A percentile compares a stretch with the other conserved stretches of the same genome.
Conservation (phyloP, 228 moss, liverwort and hornwort species). For the Sphagnum fallax region DNA sequence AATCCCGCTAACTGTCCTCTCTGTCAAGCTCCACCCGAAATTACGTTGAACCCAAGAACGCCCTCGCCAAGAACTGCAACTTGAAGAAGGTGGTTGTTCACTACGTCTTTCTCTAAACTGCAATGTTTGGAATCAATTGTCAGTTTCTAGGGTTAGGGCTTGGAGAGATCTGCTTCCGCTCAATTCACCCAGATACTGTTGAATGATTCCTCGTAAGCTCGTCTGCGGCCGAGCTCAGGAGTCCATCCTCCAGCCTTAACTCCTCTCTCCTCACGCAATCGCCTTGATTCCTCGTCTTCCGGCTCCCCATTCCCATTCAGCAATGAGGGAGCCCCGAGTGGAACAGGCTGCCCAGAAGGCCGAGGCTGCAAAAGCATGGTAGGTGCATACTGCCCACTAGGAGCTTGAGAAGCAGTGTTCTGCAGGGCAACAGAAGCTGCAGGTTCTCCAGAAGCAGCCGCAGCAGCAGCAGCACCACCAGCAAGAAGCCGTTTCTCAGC, state of each 20-base stretch:
- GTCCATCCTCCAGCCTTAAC: conserved; percentile 88
- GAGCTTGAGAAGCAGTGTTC: not conserved
- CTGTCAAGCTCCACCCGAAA: too few species aligned
- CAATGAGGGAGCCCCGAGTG: conserved; percentile 39
- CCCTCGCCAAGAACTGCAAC: too few species aligned
- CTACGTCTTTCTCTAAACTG: too few species aligned
- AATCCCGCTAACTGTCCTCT: too few species aligned
- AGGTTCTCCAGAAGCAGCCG: conserved; percentile 30
- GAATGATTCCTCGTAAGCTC: conserved; percentile 75
- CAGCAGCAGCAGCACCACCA: conserved; percentile 10
- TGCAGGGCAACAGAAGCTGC: not conserved
- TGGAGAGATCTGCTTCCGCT: not conserved
- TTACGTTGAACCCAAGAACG: too few species aligned
- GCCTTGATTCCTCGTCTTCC: conserved; percentile 60
- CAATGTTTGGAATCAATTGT: too few species aligned
- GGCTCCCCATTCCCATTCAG: conserved; percentile 41
- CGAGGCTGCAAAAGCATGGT: conserved; percentile 52
- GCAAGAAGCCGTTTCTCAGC: conserved; percentile 22
- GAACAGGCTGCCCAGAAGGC: conserved; percentile 50
- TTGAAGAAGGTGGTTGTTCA: too few species aligned
- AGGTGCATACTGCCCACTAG: conserved; percentile 60
- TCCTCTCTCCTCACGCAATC: conserved; percentile 58
- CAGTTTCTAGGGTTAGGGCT: not conserved
- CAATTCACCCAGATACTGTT: conserved; percentile 74
- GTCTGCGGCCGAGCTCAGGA: conserved; percentile 50